These are phyloP conservation scores for Plasmodium sp. DNA, from an alignment of 169 alveolate genomes.

Conservation along the genomic window DNA sequence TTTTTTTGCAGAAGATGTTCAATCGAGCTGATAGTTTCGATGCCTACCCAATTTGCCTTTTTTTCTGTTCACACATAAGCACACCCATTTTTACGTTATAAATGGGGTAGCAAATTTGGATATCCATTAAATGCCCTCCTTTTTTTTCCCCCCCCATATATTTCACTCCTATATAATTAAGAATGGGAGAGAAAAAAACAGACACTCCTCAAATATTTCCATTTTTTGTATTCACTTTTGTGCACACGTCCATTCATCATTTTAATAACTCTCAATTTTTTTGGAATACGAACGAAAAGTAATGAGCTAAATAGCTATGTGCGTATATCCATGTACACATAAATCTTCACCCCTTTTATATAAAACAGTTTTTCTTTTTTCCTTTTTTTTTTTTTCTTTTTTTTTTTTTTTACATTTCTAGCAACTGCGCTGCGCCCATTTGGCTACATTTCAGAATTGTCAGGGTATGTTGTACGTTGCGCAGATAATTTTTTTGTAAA, in stretches of 20 bases:
- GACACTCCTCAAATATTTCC: neutral
- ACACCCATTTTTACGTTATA: neutral
- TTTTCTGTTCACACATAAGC: conserved; percentile 1
- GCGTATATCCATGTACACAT: neutral
- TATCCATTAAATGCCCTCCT: neutral
- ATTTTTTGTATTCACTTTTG: neutral
- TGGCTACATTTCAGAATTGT: neutral
- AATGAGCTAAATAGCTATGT: neutral
- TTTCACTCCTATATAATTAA: neutral
- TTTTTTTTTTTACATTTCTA: neutral
- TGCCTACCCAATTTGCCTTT: neutral
- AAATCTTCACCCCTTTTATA: neutral
- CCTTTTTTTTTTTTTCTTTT: neutral
- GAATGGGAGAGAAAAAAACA: neutral
- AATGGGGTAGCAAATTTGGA: neutral
- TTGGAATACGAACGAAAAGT: neutral
- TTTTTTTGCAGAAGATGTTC: conserved; percentile 21
- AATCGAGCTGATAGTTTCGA: neutral
- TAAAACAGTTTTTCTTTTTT: neutral
- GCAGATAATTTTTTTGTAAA: neutral
- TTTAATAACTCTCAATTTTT: neutral
- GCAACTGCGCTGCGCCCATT: neutral
- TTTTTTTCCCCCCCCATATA: neutral
- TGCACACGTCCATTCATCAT: neutral
- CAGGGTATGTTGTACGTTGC: neutral